Conservation (phyloP, 2,329 filamentous ascomycete genomes). For the Trichoderma sp. region DNA sequence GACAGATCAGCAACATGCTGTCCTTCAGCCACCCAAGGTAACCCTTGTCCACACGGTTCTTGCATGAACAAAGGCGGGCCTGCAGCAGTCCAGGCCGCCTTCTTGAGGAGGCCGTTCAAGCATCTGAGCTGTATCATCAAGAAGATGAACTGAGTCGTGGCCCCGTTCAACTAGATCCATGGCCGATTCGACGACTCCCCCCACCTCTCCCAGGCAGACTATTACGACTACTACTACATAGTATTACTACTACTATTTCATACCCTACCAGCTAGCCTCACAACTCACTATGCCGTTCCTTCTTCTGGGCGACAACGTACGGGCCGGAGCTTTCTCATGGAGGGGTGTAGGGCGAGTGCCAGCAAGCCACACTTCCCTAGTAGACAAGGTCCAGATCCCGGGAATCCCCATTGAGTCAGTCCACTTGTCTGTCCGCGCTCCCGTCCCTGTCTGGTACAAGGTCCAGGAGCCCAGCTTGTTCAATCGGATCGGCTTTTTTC, state of each 20-base stretch:
- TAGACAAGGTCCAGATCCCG: neutral
- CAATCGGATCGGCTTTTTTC: conserved; percentile 20
- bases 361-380: conserved; percentile 22
- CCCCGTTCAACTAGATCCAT: conserved; percentile 9
- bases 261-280: no score
- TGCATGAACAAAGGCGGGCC: conserved; percentile 6
- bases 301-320: conserved; percentile 22
- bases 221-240: neutral
- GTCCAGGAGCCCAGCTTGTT: conserved; percentile 2
- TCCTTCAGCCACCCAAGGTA: conserved; percentile 26
- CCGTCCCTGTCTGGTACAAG: conserved; percentile 3
- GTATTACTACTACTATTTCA: no score
- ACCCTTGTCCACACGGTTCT: conserved; percentile 9
- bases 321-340: neutral
- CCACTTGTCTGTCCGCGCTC: conserved; percentile 15
- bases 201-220: conserved; percentile 1
- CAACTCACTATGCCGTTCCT: neutral
- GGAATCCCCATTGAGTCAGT: conserved; percentile 5
- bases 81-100: neutral
- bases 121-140: conserved; percentile 8
- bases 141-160: conserved; percentile 5
- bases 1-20: conserved; percentile 26
- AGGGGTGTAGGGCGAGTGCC: conserved; percentile 4
- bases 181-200: neutral
- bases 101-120: neutral